Percentiles rank a stretch among this genome's conserved stretches.
phyloP scores from a whole-genome alignment of 1,284 basidiomycete species.

The Mycena sp. region DNA sequence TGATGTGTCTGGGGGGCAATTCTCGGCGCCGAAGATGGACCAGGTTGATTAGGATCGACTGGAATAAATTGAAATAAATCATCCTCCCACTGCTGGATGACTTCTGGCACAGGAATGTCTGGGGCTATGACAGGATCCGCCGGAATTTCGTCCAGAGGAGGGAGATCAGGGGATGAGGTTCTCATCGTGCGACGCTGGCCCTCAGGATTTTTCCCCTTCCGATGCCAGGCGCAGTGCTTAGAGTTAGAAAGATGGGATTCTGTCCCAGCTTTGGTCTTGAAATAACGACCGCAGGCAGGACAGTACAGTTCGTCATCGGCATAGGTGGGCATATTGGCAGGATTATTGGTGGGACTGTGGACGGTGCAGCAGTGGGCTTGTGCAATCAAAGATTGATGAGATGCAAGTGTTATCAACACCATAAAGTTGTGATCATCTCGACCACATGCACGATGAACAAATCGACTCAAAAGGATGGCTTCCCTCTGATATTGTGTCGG shows the following conservation, averaged over 20 bases:
- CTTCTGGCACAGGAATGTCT: not conserved
- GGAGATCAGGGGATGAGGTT: not conserved
- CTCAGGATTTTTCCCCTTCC: conserved; percentile 5
- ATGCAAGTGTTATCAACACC: no score
- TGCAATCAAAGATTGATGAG: not conserved
- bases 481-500: no score
- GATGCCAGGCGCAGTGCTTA: not conserved
- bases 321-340: not conserved
- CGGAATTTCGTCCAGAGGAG: not conserved
- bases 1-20: no score
- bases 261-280: not conserved
- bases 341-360: not conserved
- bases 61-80: not conserved
- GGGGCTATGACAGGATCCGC: not conserved
- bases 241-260: conserved; percentile 6
- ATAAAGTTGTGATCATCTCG: no score
- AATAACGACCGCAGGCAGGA: not conserved
- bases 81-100: conserved; percentile 1
- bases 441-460: no score
- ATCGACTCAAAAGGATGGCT: no score
- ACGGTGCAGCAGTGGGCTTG: not conserved
- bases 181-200: conserved; percentile 1
- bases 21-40: not conserved
- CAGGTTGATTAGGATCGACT: not conserved
- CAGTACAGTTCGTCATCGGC: conserved; percentile 2